phyloP scores from a whole-genome alignment of 2,329 filamentous ascomycete species.

The Lachnellula cervina region DNA sequence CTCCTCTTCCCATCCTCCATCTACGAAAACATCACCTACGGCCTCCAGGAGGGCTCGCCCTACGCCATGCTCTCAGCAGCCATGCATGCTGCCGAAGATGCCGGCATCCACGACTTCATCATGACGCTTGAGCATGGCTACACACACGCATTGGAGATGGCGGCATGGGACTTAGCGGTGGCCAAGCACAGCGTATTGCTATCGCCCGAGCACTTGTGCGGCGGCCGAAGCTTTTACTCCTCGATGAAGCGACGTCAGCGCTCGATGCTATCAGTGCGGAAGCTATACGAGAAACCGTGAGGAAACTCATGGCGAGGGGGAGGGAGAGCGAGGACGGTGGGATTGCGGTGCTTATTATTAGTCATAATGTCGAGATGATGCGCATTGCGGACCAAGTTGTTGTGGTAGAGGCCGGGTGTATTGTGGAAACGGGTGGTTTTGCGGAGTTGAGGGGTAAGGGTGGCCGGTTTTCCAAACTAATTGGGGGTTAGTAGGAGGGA shows the following conservation, averaged over 20 bases:
- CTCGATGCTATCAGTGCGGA: conserved; percentile 67
- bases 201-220: conserved; percentile 76
- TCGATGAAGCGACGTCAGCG: conserved; percentile 84
- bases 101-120: conserved; percentile 74
- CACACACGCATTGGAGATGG: conserved; percentile 72
- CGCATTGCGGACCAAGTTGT: conserved; percentile 67
- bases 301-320: conserved; percentile 40
- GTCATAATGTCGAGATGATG: conserved; percentile 86
- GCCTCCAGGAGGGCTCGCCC: conserved; percentile 52
- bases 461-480: conserved; percentile 22
- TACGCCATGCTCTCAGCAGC: conserved; percentile 44
- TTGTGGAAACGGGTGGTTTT: conserved; percentile 65
- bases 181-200: conserved; percentile 75
- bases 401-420: conserved; percentile 63
- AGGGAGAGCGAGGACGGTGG: conserved; percentile 25
- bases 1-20: conserved; percentile 75
- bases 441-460: conserved; percentile 43
- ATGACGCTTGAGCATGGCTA: conserved; percentile 65
- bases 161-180: conserved; percentile 68
- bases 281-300: conserved; percentile 59
- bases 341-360: conserved; percentile 74
- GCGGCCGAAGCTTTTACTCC: conserved; percentile 64
- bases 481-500: conserved; percentile 9
- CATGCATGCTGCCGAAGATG: conserved; percentile 47
- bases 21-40: conserved; percentile 78